Percentiles rank a stretch among this genome's conserved stretches.
phyloP scores from a whole-genome alignment of 2,329 filamentous ascomycete genomes.

The Fusarium sp. region DNA sequence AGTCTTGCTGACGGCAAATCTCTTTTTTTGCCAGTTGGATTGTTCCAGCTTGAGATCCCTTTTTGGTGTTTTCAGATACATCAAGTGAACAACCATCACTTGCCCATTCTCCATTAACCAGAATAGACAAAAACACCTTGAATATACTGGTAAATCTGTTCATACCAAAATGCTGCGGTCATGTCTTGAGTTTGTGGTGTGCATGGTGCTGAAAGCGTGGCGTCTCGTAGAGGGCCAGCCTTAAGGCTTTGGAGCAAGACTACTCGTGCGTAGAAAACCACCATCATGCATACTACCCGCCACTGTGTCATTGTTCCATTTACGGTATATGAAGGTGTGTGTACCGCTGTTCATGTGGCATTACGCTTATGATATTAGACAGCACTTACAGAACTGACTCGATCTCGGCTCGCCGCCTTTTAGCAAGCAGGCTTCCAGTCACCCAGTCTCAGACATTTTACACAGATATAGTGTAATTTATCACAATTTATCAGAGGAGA shows the following conservation, averaged over 20 bases:
- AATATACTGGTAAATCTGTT: neutral
- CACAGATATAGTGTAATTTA: accelerated
- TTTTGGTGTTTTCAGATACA: neutral
- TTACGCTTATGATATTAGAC: neutral
- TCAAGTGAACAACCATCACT: neutral
- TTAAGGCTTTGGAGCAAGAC: neutral
- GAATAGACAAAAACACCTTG: accelerated
- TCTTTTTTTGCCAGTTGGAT: neutral
- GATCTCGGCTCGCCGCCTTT: neutral
- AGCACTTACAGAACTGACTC: neutral
- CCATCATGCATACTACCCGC: neutral
- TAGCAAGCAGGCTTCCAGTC: neutral
- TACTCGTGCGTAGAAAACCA: neutral
- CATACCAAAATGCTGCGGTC: neutral
- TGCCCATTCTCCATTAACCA: neutral
- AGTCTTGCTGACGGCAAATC: constrained; percentile 1
- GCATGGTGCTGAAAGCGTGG: neutral
- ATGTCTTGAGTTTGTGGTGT: neutral
- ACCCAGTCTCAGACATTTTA: neutral
- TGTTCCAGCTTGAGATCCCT: neutral
- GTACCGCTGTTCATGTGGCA: too few species aligned
- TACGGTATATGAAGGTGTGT: accelerated
- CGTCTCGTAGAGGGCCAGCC: neutral
- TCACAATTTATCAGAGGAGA: accelerated
- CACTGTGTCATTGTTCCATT: neutral